phyloP scores from a whole-genome alignment of 441 rosid genomes.

The Iberis amara region DNA sequence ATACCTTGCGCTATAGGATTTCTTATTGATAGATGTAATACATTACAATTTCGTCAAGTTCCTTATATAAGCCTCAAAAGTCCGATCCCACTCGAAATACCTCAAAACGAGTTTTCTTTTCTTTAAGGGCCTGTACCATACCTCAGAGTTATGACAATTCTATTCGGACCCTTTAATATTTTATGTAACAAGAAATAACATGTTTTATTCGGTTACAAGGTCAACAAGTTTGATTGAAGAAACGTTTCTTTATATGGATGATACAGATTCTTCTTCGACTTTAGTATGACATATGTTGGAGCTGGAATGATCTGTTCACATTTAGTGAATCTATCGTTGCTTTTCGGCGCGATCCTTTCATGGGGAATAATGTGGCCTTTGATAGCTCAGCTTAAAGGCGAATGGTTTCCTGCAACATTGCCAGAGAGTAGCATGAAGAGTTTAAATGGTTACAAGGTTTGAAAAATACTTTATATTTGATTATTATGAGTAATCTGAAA shows the following conservation, averaged over 20 bases:
- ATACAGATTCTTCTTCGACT: constrained; percentile 90
- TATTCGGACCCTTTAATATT: too few relatives aligned
- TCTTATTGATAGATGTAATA: too few relatives aligned
- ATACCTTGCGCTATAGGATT: too few relatives aligned
- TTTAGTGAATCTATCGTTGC: constrained; percentile 75
- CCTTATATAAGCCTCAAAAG: too few relatives aligned
- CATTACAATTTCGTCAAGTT: too few relatives aligned
- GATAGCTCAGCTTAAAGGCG: constrained; percentile 55
- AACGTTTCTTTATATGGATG: background rate
- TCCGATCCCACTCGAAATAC: too few relatives aligned
- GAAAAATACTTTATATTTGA: background rate
- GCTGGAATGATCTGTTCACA: constrained; percentile 98
- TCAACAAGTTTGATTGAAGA: constrained; percentile 24
- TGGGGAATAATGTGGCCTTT: constrained; percentile 97
- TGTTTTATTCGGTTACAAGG: too few relatives aligned
- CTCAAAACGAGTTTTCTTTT: too few relatives aligned
- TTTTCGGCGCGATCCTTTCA: constrained; percentile 76
- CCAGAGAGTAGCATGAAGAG: constrained; percentile 72
- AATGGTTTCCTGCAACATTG: constrained; percentile 55
- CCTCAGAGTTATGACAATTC: too few relatives aligned
- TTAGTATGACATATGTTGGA: constrained; percentile 78
- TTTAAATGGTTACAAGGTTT: constrained; percentile 77
- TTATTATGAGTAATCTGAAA: background rate
- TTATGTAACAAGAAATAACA: too few relatives aligned
- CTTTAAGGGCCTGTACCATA: too few relatives aligned